These are phyloP conservation scores for Fusarium falciforme DNA, from an alignment of 2,329 filamentous ascomycete genomes.

Conservation along the genomic window DNA sequence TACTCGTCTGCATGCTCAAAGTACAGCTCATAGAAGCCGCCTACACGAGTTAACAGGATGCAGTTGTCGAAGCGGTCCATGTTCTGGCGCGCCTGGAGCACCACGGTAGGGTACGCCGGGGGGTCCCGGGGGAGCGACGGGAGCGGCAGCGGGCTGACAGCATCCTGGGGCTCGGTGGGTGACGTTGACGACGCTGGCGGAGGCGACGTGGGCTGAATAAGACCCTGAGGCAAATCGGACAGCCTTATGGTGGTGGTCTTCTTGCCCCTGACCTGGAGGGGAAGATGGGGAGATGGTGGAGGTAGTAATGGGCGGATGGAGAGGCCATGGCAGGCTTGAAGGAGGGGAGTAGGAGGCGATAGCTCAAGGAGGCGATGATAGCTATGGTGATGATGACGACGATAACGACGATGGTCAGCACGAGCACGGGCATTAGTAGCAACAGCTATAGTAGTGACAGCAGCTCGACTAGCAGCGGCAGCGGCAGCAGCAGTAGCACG, in stretches of 20 bases:
- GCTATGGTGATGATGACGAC: slow-evolving; percentile 10
- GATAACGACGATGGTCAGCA: neutral
- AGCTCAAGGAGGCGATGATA: slow-evolving; percentile 3
- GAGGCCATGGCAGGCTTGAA: slow-evolving; percentile 12
- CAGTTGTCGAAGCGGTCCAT: slow-evolving; percentile 93
- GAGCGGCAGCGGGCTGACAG: slow-evolving; percentile 46
- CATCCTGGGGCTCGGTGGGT: slow-evolving; percentile 14
- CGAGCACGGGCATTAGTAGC: neutral
- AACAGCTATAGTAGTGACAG: neutral
- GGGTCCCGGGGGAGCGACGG: slow-evolving; percentile 54
- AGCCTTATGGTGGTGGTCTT: slow-evolving; percentile 67
- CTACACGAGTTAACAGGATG: slow-evolving; percentile 90
- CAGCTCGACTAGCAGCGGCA: neutral
- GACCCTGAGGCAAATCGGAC: slow-evolving; percentile 68
- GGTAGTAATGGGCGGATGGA: slow-evolving; percentile 36
- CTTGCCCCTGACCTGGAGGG: slow-evolving; percentile 57
- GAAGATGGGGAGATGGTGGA: slow-evolving; percentile 32
- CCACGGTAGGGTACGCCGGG: slow-evolving; percentile 82
- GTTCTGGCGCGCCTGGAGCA: slow-evolving; percentile 87
- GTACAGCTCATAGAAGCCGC: slow-evolving; percentile 97
- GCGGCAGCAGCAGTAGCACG: slow-evolving; percentile 4
- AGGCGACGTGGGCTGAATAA: slow-evolving; percentile 46
- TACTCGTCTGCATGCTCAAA: slow-evolving; percentile 94
- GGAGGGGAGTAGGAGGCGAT: neutral
- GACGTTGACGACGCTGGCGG: slow-evolving; percentile 30